These are phyloP conservation scores for Fraxinus cuspidata DNA, from an alignment of 257 asterid genomes.

Conservation along the genomic window DNA sequence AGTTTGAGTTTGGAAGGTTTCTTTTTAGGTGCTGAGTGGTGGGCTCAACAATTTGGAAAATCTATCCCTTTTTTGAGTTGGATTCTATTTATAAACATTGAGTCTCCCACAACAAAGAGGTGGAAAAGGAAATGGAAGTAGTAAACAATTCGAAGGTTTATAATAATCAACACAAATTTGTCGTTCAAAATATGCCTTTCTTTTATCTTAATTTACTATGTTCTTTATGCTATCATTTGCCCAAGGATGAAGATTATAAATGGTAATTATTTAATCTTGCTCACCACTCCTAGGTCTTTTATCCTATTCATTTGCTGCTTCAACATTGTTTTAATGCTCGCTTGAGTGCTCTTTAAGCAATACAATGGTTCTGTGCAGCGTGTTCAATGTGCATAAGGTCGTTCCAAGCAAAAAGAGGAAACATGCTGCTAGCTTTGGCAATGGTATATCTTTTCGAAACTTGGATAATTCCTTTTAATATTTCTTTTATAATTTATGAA, in stretches of 20 bases:
- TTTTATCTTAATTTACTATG: conserved; percentile 13
- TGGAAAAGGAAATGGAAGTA: background rate
- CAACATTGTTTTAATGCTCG: conserved; percentile 12
- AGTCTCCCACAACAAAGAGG: conserved; percentile 27
- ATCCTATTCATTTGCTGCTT: conserved; percentile 16
- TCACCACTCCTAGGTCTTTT: conserved; percentile 8
- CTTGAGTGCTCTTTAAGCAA: conserved; percentile 17
- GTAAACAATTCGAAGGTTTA: conserved; percentile 8
- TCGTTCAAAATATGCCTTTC: conserved; percentile 7
- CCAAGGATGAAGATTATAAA: background rate
- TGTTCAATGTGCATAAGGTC: conserved; percentile 63
- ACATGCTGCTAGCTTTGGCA: conserved; percentile 78
- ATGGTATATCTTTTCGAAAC: conserved; percentile 54
- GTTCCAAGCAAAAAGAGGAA: conserved; percentile 79
- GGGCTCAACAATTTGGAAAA: conserved; percentile 78
- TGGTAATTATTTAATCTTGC: background rate
- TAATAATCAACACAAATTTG: background rate
- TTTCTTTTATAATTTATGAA: conserved; percentile 13
- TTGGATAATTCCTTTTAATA: conserved; percentile 7
- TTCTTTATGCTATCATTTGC: conserved; percentile 10
- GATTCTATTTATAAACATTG: conserved; percentile 77
- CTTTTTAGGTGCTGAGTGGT: conserved; percentile 89
- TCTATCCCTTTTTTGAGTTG: conserved; percentile 71
- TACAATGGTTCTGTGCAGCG: conserved; percentile 47
- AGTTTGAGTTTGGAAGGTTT: conserved; percentile 22